Base-by-base conservation (phyloP, 2,329 filamentous ascomycete species). In the Fusarium secorum region DNA sequence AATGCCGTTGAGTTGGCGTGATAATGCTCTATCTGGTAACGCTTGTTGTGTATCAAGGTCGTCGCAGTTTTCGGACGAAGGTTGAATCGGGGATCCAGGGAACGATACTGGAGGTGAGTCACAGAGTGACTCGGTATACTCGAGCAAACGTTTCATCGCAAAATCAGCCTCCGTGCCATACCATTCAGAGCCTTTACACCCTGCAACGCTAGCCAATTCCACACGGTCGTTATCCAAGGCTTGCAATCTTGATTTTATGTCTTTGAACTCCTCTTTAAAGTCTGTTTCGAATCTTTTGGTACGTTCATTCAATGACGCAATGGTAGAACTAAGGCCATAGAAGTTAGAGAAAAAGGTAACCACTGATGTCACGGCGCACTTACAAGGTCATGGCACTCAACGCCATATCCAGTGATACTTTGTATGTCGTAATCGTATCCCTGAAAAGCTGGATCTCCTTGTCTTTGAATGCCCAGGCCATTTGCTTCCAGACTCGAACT, bases 61-160 rank as follows among this genome's bases (percentile, higher is more conserved):
- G 14, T 33, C 15, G 5, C 5, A 18, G 5, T 8, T 5, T 3
- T 22, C n/a, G 0, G 5, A 18, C 3, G 4, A 8, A 18, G 1
- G 3, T 9, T 14, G 28, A 13, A 2, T 11, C 3, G 46, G 46
- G 1, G 46, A 49, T 20, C 46, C 46, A 24, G 46, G 46, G 6
- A 33, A 33, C 0, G 46, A 49, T 1, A 5, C 11, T 10, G 46
- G 46, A 24, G 46, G 46, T 6, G 46, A 49, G 3, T 49, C n/a
- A 14, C 3, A 33, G 3, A 24, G 4, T 13, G 46, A 20, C 8
- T 49, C 46, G 8, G n/a, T 33, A 33, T 49, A 49, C 8, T 49
- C 30, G 11, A 49, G 46, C 9, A 49, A 49, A 3, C 46, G 30
- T 0, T 10, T 24, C 15, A 49, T 49, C 20, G 46, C 30, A 33